Conservation (phyloP, 106 monocot genomes). For the Allium cepa region DNA sequence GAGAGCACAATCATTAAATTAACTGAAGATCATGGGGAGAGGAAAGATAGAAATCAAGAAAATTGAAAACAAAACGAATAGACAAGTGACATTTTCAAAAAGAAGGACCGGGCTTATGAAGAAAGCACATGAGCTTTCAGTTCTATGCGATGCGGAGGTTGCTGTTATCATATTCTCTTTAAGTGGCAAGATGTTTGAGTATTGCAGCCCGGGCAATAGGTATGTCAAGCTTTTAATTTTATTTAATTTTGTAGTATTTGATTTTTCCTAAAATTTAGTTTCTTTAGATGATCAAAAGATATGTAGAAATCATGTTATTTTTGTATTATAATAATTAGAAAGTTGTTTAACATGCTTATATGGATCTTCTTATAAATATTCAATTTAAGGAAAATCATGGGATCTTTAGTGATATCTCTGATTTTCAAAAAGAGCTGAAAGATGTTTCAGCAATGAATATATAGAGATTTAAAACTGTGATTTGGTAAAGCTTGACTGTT, state of each 20-base stretch:
- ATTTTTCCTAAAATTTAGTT: no score
- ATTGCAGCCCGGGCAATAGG: constrained; percentile 36
- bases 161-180: constrained; percentile 62
- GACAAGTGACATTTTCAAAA: constrained; percentile 82
- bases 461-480: no score
- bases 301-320: no score
- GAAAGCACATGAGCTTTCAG: constrained; percentile 61
- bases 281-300: no score
- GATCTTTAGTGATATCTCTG: no score
- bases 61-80: constrained; percentile 56
- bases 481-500: no score
- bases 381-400: no score
- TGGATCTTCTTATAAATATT: no score
- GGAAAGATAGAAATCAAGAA: constrained; percentile 76
- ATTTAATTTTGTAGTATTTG: not conserved
- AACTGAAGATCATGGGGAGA: constrained; percentile 32
- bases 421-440: no score
- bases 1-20: not conserved
- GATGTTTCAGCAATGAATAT: no score
- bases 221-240: constrained; percentile 6
- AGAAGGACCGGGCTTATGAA: constrained; percentile 55
- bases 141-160: constrained; percentile 63
- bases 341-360: no score
- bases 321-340: no score
- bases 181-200: constrained; percentile 58